Evolutionary conservation across 2,329 filamentous ascomycete genomes (phyloP), one percentile per base, ranked within the genome.

Genomic region (Pseudocercospora fijiensis): DNA sequence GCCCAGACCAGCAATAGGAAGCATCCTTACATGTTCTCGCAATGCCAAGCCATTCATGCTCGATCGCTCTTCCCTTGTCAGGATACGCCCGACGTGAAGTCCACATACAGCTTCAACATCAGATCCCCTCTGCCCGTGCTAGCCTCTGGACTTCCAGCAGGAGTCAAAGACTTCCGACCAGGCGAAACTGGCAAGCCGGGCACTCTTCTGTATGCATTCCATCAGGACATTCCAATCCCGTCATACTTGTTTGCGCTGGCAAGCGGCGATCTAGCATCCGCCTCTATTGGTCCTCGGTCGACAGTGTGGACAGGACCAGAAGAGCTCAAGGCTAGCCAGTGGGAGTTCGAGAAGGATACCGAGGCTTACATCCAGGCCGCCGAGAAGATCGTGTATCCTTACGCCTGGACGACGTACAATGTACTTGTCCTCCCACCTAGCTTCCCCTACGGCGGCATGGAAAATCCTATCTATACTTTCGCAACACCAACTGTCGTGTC

Each of bases 21-120:
- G 78, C 90, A 96, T 70, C 94, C 94, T 0, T 98, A 97, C 79
- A 94, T 98, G 88, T 98, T 98, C 81, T 96, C 91, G 51, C 95
- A 98, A 81, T 96, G 93, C 77, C 94, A 99, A 82, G 93, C 94
- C 60, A 98, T 97, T 73, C 93, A 98, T 74, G 92, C 91, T 49
- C 88, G 95, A 65, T 96, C 92, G 55, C 86, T 98, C 65, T 96
- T 98, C 77, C 95, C 95, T 6, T 98, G 94, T 78, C 94, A 98
- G 80, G 95, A 99, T 75, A 98, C 95, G 0, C 95, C 95, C 2
- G 94, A 97, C 76, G 90, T 97, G 72, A 99, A 99, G 82, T 92
- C 91, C n/a, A 96, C 92, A 1, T 92, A 93, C 78, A 88, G 88
- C 67, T 97, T 97, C 81, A 90, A 89, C 73, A 89, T 99, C 74